phyloP scores from a whole-genome alignment of 1,139 yeast genomes.

The Kodamaea suecica region DNA sequence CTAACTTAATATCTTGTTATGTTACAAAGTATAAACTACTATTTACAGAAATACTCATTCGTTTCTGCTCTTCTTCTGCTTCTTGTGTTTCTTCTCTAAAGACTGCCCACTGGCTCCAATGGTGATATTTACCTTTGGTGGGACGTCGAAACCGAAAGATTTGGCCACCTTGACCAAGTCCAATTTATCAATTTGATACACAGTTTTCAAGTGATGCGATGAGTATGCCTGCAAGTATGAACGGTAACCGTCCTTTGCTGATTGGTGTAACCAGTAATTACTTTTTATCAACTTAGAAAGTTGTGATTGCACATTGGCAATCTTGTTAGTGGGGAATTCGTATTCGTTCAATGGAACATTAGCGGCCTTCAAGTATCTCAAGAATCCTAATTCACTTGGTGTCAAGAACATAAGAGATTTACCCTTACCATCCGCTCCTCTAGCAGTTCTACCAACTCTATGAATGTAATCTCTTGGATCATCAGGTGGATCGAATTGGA shows the following conservation, averaged over 20 bases:
- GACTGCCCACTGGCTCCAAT: slow-evolving; percentile 89
- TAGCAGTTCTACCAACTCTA: slow-evolving; percentile 31
- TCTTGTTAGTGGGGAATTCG: slow-evolving; percentile 90
- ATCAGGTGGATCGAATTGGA: slow-evolving; percentile 61
- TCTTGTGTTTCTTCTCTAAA: slow-evolving; percentile 47
- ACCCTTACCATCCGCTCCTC: slow-evolving; percentile 85
- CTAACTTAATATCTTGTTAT: background rate
- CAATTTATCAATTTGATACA: slow-evolving; percentile 90
- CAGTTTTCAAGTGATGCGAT: slow-evolving; percentile 92
- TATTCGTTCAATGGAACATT: slow-evolving; percentile 96
- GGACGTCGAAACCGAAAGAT: slow-evolving; percentile 90
- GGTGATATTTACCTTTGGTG: slow-evolving; percentile 95
- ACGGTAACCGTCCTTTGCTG: slow-evolving; percentile 97
- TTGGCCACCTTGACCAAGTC: slow-evolving; percentile 94
- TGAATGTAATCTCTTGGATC: slow-evolving; percentile 69
- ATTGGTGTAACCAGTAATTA: slow-evolving; percentile 90
- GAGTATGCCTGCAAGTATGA: slow-evolving; percentile 96
- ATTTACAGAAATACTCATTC: background rate
- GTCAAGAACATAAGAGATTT: slow-evolving; percentile 91
- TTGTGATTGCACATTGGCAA: slow-evolving; percentile 94
- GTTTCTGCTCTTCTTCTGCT: slow-evolving; percentile 37
- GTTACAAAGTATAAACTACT: background rate
- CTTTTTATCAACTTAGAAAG: slow-evolving; percentile 86
- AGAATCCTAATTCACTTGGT: slow-evolving; percentile 90
- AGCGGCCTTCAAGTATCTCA: slow-evolving; percentile 92